Evolutionary conservation across 140 eudicot genomes (phyloP), one percentile per base, ranked within the genome.

Genomic region (Flaveria floridana): DNA sequence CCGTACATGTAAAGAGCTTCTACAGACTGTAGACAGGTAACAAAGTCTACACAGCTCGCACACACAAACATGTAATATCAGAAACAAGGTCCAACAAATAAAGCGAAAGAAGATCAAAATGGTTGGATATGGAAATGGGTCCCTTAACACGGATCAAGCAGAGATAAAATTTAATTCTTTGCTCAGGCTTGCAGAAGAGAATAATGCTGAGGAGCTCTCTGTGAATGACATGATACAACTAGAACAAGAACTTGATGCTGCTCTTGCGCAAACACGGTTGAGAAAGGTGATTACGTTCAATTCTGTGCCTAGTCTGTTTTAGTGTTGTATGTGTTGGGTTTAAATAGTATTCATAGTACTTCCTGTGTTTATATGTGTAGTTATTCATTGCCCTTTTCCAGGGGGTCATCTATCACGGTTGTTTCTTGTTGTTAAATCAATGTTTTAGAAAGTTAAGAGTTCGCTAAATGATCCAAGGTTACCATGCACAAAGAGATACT

Each of bases 221-320:
- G 68, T 68, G 80, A 50, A 41, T 30, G 73, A 80, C 73, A 63
- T 69, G 80, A 48, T 42, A 16, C 73, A 75, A 28, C 75, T 80
- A 21, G 84, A 80, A 76, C 56, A 47, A 75, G 77, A 80, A 68
- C 84, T 80, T 51, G 72, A 16, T 61, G 26, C 65, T 58, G 77
- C 80, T 9, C 79, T 80, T 55, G 39, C 41, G 62, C 84, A 80
- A 68, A 80, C 73, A n/a, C 67, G 76, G 37, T 15, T 46, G 55
- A 74, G 80, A 73, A 80, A 73, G 83, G 83, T 74, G 80, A 74
- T 18, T 80, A 16, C 34, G 50, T 74, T 74, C 48, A 3, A 52
- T 47, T 10, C 42, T 19, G 48, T 26, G 69, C 10, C 67, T n/a
- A 66, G 6, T 4, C 11, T 15, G n/a, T 25, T 21, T 9, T 61